Evolutionary conservation across 345 rosid genomes (phyloP), one percentile per base, ranked within the genome.

Genomic region (Acer yangbiense): DNA sequence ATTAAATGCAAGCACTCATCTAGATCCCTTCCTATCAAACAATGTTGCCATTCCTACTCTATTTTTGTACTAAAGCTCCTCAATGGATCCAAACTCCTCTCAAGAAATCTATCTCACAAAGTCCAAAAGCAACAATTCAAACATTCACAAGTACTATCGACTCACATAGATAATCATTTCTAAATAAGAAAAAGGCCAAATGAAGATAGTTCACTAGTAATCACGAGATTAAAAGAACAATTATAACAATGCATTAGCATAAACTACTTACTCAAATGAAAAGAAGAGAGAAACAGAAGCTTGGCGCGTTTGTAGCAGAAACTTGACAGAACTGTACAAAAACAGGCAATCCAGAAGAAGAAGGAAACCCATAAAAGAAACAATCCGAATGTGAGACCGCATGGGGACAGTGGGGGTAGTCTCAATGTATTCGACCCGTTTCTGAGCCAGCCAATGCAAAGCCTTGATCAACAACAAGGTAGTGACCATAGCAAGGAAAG

Each of bases 351-450:
- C 99, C 3, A 96, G 66, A 50, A 96, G 76, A 7, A 96, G 87
- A 10, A 96, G 97, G 55, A 94, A 93, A 7, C 85, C 92, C 83
- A 96, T 64, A 72, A 94, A 96, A 11, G 99, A 94, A 73, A 92
- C 94, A 1, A 94, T 91, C 72, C 97, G 87, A 71, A 87, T 12
- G 77, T 94, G 97, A 62, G 98, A 89, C 68, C 87, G 60, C 77
- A 83, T 72, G 55, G 94, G 85, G 14, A 92, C 98, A 41, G 98
- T 81, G 29, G 97, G 98, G 44, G 98, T 96, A 11, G 98, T 94
- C 89, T 96, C 99, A 54, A 91, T 94, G 84, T 91, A 96, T 87
- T 94, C 99, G 0, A 94, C 92, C 84, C 99, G 91, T 87, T 94
- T 92, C 80, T 96, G 98, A 64, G 97, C 97, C 89, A 96, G 81